phyloP scores from a whole-genome alignment of 2,329 filamentous ascomycete species.

The Cladosporium sp. region DNA sequence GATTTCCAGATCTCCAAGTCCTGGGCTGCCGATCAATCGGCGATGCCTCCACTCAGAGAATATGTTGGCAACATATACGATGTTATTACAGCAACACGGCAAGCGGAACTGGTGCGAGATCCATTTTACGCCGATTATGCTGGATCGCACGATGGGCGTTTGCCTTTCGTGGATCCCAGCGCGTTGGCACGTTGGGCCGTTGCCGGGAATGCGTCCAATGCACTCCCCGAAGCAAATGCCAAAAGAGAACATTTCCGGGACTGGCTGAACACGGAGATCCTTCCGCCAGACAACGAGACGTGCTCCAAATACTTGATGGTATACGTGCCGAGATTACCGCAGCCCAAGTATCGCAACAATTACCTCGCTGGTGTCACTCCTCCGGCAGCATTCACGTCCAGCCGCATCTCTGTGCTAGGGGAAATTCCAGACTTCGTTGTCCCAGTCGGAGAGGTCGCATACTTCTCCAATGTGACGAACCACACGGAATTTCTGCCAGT shows the following conservation, averaged over 20 bases:
- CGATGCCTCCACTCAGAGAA: no score
- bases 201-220: neutral
- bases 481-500: constrained; percentile 40
- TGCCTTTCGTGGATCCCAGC: neutral
- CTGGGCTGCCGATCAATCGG: no score
- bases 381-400: neutral
- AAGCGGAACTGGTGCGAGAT: neutral
- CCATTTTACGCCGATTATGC: neutral
- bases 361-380: neutral
- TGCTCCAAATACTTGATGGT: neutral
- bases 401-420: neutral
- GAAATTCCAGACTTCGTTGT: constrained; percentile 34
- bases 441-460: constrained; percentile 41
- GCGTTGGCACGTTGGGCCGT: neutral
- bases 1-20: no score
- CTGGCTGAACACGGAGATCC: neutral
- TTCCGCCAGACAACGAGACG: neutral
- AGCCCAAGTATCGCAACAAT: neutral
- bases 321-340: neutral
- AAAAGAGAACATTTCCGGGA: no score
- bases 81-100: neutral
- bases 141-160: neutral
- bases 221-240: no score
- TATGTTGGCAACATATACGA: no score
- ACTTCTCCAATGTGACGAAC: constrained; percentile 37